Conservation (phyloP, 768 basidiomycete genomes). For the Cubamyces sp. region DNA sequence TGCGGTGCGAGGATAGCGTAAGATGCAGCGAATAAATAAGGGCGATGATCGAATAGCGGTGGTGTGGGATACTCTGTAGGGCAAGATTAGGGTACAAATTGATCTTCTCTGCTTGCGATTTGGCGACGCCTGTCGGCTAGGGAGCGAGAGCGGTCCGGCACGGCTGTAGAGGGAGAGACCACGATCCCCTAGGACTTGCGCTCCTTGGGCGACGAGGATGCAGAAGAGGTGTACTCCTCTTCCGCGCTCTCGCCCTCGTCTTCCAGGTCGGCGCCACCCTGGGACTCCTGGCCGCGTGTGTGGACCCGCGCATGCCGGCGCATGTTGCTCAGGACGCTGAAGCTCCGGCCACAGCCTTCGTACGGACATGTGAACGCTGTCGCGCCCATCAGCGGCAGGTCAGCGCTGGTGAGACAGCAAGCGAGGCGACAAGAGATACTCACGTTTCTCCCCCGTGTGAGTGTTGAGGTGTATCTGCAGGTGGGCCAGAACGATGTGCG, state of each 20-base stretch:
- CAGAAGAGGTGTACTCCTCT: constrained; percentile 26
- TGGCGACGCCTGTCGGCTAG: not conserved
- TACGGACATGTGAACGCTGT: constrained; percentile 77
- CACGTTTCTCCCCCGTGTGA: constrained; percentile 86
- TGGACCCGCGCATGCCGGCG: constrained; percentile 82
- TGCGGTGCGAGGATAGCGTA: constrained; percentile 25
- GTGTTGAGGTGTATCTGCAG: constrained; percentile 80
- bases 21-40: constrained; percentile 23
- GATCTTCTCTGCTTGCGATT: constrained; percentile 15
- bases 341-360: constrained; percentile 76
- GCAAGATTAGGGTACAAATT: constrained; percentile 10
- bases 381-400: constrained; percentile 22
- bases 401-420: constrained; percentile 10
- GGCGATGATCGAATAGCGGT: constrained; percentile 5
- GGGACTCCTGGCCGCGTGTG: constrained; percentile 35
- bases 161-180: not conserved
- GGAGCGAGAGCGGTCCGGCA: not conserved
- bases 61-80: constrained; percentile 13
- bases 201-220: constrained; percentile 20
- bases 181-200: constrained; percentile 9
- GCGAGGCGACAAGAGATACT: constrained; percentile 35
- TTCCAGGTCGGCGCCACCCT: constrained; percentile 36
- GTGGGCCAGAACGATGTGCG: constrained; percentile 11
- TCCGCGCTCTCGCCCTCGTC: constrained; percentile 50
- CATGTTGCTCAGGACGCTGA: constrained; percentile 90